Percentiles rank a stretch among this genome's conserved stretches.
These are phyloP conservation scores for Myxozyma mucilagina DNA, from an alignment of 805 yeast genomes.

Conservation along the genomic window DNA sequence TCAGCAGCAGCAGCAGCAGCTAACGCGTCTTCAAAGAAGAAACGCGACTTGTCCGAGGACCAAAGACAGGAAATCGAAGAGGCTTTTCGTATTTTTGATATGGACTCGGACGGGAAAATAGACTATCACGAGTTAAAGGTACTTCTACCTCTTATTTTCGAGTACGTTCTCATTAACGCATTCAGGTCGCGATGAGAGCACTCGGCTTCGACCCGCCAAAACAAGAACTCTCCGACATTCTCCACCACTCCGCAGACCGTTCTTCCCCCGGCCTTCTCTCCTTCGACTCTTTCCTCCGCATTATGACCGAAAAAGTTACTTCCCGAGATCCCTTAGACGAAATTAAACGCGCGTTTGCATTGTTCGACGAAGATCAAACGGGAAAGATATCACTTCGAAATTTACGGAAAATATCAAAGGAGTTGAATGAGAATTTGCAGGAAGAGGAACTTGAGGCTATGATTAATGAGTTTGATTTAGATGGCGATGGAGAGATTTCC, in stretches of 20 bases:
- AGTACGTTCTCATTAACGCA: background rate
- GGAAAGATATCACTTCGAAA: slow-evolving; percentile 81
- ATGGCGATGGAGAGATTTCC: slow-evolving; percentile 92
- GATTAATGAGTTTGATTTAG: slow-evolving; percentile 90
- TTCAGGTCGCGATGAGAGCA: slow-evolving; percentile 83
- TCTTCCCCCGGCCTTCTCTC: slow-evolving; percentile 70
- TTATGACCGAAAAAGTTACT: slow-evolving; percentile 76
- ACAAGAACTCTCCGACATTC: slow-evolving; percentile 73
- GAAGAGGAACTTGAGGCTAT: slow-evolving; percentile 94
- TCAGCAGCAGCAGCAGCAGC: background rate
- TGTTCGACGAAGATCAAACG: slow-evolving; percentile 84
- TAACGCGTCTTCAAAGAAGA: background rate
- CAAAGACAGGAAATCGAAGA: slow-evolving; percentile 69
- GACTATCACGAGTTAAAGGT: slow-evolving; percentile 87
- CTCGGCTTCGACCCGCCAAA: slow-evolving; percentile 86
- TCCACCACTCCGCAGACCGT: slow-evolving; percentile 71
- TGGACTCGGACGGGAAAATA: slow-evolving; percentile 84
- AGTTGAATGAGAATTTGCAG: slow-evolving; percentile 84
- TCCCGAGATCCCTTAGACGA: slow-evolving; percentile 93
- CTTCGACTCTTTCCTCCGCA: slow-evolving; percentile 77
- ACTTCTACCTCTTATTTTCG: background rate
- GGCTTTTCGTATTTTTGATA: slow-evolving; percentile 83
- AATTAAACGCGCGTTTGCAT: slow-evolving; percentile 80
- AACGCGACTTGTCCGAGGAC: slow-evolving; percentile 46
- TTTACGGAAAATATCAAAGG: slow-evolving; percentile 85